Evolutionary conservation across 1,139 yeast species (phyloP), one percentile per base, ranked within the genome.

Genomic region (Yamadazyma songkhlaensis): DNA sequence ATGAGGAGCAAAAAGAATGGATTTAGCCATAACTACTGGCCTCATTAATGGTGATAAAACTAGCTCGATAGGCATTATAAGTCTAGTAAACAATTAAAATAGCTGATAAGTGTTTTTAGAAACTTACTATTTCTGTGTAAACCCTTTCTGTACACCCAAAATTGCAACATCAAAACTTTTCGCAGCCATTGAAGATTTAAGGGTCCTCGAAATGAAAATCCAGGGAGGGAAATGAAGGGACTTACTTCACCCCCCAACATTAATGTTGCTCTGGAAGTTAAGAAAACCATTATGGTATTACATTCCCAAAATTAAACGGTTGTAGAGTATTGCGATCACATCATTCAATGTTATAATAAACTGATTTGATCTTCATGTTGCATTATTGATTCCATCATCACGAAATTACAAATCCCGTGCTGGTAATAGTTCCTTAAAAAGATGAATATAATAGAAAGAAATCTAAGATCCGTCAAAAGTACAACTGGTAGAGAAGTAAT

Each of bases 11-110:
- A 76, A 76, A 9, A 79, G 49, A 15, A 72, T 60, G 6, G 84
- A 68, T 49, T 77, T 75, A 39, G 79, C 81, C 47, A 67, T 51
- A 34, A 77, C 78, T 40, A 76, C 63, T 8, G 84, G 84, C 47
- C 81, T 64, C 80, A 78, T 72, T 21, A 79, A 39, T 17, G 84
- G 84, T 26, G 80, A 67, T 45, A 79, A 64, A 35, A 77, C 46
- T 32, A 79, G 68, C 56, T 79, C 84, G 42, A 79, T 62, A 29
- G 84, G 84, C 84, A 79, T 78, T 34, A 17, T 40, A 6, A 17
- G n/a, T n/a, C 20, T 17, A 17, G 20, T n/a, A 22, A 25, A 25
- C 3, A 11, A 24, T 5, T 12, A 6, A 17, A 6, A 17, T 28
- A 28, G 32, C 28, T 12, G 28, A 3, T 21, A 11, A 10, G 32